Conservation (phyloP, 2,329 filamentous ascomycete species). For the Paracorniculantispora psalliotae region DNA sequence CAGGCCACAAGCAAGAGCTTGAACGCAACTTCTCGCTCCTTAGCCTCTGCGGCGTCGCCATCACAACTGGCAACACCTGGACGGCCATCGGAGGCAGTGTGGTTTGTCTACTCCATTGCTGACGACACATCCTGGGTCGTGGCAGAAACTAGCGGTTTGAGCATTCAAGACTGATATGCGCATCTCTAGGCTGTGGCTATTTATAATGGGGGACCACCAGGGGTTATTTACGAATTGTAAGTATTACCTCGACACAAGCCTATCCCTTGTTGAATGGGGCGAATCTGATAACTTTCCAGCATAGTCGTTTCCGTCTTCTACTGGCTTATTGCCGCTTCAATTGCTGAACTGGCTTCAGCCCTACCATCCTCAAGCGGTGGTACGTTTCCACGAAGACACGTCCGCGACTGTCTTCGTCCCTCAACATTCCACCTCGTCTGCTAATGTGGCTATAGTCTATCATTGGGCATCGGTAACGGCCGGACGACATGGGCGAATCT, state of each 20-base stretch:
- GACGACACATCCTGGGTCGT: not conserved
- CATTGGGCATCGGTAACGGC: slow-evolving; percentile 48
- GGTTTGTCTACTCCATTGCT: slow-evolving; percentile 19
- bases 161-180: not conserved
- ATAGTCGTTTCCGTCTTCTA: slow-evolving; percentile 46
- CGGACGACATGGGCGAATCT: slow-evolving; percentile 36
- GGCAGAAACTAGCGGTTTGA: not conserved
- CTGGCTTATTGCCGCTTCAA: slow-evolving; percentile 43
- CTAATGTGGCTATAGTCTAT: slow-evolving; percentile 30
- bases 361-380: slow-evolving; percentile 34
- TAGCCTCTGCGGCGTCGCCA: slow-evolving; percentile 36
- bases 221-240: slow-evolving; percentile 40
- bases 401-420: not conserved
- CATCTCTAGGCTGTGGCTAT: slow-evolving; percentile 21
- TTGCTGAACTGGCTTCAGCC: slow-evolving; percentile 45
- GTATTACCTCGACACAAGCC: not conserved
- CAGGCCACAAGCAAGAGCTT: slow-evolving; percentile 37
- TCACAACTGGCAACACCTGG: slow-evolving; percentile 40
- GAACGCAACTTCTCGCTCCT: slow-evolving; percentile 35
- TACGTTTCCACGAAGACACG: not conserved
- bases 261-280: slow-evolving; percentile 10
- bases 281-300: not conserved
- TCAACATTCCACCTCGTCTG: not conserved
- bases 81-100: slow-evolving; percentile 39
- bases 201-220: slow-evolving; percentile 38